A percentile compares a stretch with the other conserved stretches of the same genome.
phyloP scores from a whole-genome alignment of 2,329 filamentous ascomycete genomes.

The Fusarium irregulare region DNA sequence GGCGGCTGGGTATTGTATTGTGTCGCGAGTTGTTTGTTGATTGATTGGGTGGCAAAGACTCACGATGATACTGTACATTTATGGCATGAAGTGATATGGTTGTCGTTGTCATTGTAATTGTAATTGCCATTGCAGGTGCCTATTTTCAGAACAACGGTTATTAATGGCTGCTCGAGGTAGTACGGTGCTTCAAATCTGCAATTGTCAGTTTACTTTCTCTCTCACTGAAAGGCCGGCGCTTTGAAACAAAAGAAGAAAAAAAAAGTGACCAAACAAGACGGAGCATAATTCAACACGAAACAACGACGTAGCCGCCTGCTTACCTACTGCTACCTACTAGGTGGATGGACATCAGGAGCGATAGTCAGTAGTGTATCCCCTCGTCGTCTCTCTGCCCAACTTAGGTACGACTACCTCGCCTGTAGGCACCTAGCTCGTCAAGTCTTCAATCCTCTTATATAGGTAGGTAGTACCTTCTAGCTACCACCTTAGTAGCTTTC shows the following conservation, averaged over 20 bases:
- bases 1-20: conserved; percentile 9
- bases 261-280: background rate
- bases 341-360: no score
- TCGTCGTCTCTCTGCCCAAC: no score
- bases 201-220: background rate
- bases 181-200: conserved; percentile 1
- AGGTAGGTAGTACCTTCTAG: no score
- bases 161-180: background rate
- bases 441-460: no score
- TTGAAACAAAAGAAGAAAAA: conserved; percentile 8
- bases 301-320: background rate
- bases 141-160: background rate
- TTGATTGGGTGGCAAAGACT: conserved; percentile 10
- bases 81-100: conserved; percentile 11
- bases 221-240: background rate
- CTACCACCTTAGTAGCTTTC: no score
- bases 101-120: conserved; percentile 7
- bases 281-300: background rate
- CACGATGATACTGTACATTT: conserved; percentile 3
- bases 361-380: no score
- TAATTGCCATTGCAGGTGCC: background rate
- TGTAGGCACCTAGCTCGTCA: no score
- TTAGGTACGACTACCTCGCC: no score
- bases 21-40: background rate
- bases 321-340: background rate